Percentiles rank a stretch among this genome's conserved stretches.
These are phyloP conservation scores for Gaultheria prostrata DNA, from an alignment of 148 eudicot species.

Conservation along the genomic window DNA sequence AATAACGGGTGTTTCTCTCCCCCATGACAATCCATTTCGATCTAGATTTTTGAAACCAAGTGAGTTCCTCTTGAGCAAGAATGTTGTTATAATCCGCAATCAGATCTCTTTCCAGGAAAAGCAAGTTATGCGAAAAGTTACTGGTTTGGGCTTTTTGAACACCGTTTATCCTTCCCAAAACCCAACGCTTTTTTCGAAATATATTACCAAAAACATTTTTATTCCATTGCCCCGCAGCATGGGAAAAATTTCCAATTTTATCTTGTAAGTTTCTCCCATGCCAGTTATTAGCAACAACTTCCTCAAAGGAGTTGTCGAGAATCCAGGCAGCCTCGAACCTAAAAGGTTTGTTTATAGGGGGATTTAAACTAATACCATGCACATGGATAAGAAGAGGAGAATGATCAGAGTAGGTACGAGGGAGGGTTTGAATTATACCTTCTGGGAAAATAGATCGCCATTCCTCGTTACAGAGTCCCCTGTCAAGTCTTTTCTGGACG, in stretches of 20 bases:
- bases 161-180: neutral
- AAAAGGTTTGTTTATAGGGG: neutral
- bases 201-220: neutral
- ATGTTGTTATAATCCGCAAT: neutral
- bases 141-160: neutral
- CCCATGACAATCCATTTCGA: neutral
- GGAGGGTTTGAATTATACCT: neutral
- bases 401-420: neutral
- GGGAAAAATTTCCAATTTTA: neutral
- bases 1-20: neutral
- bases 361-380: neutral
- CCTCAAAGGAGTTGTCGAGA: neutral
- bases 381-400: neutral
- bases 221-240: neutral
- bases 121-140: neutral
- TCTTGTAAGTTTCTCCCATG: neutral
- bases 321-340: neutral
- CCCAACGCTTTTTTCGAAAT: neutral
- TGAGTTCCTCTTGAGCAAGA: neutral
- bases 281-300: neutral
- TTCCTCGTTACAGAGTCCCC: neutral
- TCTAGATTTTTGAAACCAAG: neutral
- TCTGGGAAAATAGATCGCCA: neutral
- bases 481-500: neutral
- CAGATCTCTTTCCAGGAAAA: accelerated